Evolutionary conservation across 176 grass and related monocot species (phyloP).

Genomic region (Bothriochloa decipiens): DNA sequence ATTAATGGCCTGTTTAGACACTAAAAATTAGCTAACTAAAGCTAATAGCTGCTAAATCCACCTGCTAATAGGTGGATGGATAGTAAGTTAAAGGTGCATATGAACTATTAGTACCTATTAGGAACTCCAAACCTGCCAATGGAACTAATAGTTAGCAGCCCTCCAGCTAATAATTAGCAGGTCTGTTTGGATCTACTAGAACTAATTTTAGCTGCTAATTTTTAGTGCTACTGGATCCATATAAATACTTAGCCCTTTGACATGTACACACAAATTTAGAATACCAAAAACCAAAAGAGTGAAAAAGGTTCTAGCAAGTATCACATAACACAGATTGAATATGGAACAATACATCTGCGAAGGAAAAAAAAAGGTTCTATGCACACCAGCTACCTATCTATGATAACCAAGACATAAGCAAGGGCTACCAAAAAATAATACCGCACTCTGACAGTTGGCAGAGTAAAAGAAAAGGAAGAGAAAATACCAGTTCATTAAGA

Average conservation of each 20-base stretch:
- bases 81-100: too few species aligned
- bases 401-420: neutral
- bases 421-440: neutral
- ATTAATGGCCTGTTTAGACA: neutral
- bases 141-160: too few species aligned
- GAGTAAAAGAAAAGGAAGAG: slow-evolving; percentile 12
- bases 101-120: too few species aligned
- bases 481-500: slow-evolving; percentile 58
- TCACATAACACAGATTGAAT: slow-evolving; percentile 6
- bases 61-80: too few species aligned
- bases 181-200: too few species aligned
- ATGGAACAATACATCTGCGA: neutral
- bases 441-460: neutral
- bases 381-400: neutral
- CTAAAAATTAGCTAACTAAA: too few species aligned
- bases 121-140: too few species aligned
- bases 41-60: too few species aligned
- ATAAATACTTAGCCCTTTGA: neutral
- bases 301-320: neutral
- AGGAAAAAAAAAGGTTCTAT: neutral
- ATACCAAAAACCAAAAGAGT: neutral
- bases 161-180: too few species aligned
- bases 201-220: too few species aligned
- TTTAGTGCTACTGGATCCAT: too few species aligned
- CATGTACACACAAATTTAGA: slow-evolving; percentile 1